Conservation (phyloP, 495 filamentous ascomycete genomes). For the Podospora fimiseda region DNA sequence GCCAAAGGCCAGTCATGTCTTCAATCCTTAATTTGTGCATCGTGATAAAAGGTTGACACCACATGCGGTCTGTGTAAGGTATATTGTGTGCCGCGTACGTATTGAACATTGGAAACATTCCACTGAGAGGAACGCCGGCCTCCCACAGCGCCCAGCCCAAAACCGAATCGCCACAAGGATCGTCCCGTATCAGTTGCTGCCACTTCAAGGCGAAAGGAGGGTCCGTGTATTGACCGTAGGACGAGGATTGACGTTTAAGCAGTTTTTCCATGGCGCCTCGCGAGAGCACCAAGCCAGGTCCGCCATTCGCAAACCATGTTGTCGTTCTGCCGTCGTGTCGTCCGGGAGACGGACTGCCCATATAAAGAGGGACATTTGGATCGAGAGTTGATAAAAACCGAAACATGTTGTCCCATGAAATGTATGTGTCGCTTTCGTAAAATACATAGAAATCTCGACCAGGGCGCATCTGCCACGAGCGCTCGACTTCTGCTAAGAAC, state of each 20-base stretch:
- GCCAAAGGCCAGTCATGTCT: slow-evolving; percentile 24
- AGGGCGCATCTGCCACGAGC: slow-evolving; percentile 45
- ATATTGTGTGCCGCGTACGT: slow-evolving; percentile 36
- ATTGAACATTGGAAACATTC: slow-evolving; percentile 50
- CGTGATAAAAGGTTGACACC: slow-evolving; percentile 52
- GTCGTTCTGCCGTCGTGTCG: background rate
- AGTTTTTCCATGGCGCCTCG: slow-evolving; percentile 41
- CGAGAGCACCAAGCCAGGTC: slow-evolving; percentile 48
- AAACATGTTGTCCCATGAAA: slow-evolving; percentile 54
- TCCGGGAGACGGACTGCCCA: background rate
- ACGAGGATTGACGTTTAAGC: slow-evolving; percentile 20
- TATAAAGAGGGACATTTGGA: slow-evolving; percentile 2
- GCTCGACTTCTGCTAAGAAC: slow-evolving; percentile 58
- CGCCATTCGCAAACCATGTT: slow-evolving; percentile 47
- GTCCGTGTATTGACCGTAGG: slow-evolving; percentile 27
- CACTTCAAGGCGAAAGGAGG: slow-evolving; percentile 25
- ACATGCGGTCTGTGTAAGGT: slow-evolving; percentile 34
- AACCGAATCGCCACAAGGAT: slow-evolving; percentile 52
- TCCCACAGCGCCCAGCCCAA: slow-evolving; percentile 42
- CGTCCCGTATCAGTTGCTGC: slow-evolving; percentile 25
- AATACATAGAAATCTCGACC: slow-evolving; percentile 60
- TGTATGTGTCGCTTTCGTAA: slow-evolving; percentile 61
- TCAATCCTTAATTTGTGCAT: slow-evolving; percentile 46
- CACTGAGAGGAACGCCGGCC: slow-evolving; percentile 35
- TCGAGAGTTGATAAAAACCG: slow-evolving; percentile 41